These are phyloP conservation scores for Coemansia sp. DNA, from an alignment of 192 early-diverging fungal genomes.

Conservation along the genomic window DNA sequence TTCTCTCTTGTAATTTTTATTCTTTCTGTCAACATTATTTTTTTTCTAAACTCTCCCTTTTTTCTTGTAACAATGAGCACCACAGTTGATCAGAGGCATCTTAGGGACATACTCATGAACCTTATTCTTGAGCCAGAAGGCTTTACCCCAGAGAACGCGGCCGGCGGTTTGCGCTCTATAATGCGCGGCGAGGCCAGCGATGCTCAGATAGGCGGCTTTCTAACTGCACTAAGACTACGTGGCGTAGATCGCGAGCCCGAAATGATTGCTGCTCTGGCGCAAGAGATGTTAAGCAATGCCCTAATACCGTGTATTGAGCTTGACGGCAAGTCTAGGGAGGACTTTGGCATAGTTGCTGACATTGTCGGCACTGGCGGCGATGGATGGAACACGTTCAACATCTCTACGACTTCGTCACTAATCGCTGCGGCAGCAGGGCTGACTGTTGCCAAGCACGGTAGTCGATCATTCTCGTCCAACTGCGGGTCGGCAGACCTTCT, in stretches of 20 bases:
- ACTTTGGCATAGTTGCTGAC: slow-evolving; percentile 66
- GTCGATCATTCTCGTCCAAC: slow-evolving; percentile 84
- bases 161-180: slow-evolving; percentile 64
- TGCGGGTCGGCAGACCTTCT: slow-evolving; percentile 93
- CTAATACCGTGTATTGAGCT: slow-evolving; percentile 62
- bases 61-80: slow-evolving; percentile 5
- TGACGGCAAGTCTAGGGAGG: slow-evolving; percentile 24
- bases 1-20: slow-evolving; percentile 2
- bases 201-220: slow-evolving; percentile 86
- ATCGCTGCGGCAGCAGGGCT: slow-evolving; percentile 92
- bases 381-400: slow-evolving; percentile 95
- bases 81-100: slow-evolving; percentile 13
- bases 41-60: neutral
- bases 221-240: slow-evolving; percentile 73
- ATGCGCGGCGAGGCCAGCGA: slow-evolving; percentile 75
- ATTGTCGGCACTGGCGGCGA: slow-evolving; percentile 98
- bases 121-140: slow-evolving; percentile 64
- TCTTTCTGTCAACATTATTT: slow-evolving; percentile 1
- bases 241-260: slow-evolving; percentile 73
- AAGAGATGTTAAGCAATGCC: slow-evolving; percentile 75
- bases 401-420: slow-evolving; percentile 87
- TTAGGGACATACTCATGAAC: slow-evolving; percentile 66
- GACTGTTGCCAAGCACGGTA: slow-evolving; percentile 94
- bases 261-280: slow-evolving; percentile 79
- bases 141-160: slow-evolving; percentile 65